Conservation (phyloP, 306 rosid species). For the Malus asiatica region DNA sequence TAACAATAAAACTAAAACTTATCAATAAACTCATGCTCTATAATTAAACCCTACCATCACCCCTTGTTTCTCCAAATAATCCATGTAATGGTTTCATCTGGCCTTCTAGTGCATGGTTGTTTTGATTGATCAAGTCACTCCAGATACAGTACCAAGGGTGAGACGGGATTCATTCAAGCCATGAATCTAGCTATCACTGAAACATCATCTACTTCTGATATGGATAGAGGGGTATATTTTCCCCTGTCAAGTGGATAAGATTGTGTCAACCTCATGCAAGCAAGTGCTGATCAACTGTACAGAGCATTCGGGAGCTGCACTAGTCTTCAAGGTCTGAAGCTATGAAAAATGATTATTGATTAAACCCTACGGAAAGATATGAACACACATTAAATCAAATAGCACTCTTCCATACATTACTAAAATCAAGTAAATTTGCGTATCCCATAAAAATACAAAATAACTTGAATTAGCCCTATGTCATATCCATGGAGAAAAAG, state of each 20-base stretch:
- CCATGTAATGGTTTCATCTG: too few relatives aligned
- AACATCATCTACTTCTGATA: conserved; percentile 4
- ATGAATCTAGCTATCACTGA: not conserved
- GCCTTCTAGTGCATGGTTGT: too few relatives aligned
- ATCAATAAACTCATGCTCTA: too few relatives aligned
- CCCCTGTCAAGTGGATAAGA: conserved; percentile 31
- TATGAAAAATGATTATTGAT: conserved; percentile 37
- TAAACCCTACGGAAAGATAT: not conserved
- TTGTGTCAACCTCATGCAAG: conserved; percentile 30
- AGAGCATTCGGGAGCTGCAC: conserved; percentile 21
- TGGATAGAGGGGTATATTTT: conserved; percentile 23
- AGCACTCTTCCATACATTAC: too few relatives aligned
- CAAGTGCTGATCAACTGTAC: conserved; percentile 29
- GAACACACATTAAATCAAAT: too few relatives aligned
- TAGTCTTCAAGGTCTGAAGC: conserved; percentile 15
- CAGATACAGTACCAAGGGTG: conserved; percentile 1
- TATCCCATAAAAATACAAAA: not conserved
- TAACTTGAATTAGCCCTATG: not conserved
- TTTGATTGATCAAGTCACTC: conserved; percentile 25
- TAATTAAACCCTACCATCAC: too few relatives aligned
- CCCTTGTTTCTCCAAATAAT: too few relatives aligned
- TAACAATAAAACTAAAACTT: too few relatives aligned
- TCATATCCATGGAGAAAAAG: not conserved
- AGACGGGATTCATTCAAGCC: not conserved
- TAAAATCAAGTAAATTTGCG: not conserved